A percentile compares a stretch with the other conserved stretches of the same genome.
phyloP scores from a whole-genome alignment of 768 basidiomycete genomes.

The Mycena amicta region DNA sequence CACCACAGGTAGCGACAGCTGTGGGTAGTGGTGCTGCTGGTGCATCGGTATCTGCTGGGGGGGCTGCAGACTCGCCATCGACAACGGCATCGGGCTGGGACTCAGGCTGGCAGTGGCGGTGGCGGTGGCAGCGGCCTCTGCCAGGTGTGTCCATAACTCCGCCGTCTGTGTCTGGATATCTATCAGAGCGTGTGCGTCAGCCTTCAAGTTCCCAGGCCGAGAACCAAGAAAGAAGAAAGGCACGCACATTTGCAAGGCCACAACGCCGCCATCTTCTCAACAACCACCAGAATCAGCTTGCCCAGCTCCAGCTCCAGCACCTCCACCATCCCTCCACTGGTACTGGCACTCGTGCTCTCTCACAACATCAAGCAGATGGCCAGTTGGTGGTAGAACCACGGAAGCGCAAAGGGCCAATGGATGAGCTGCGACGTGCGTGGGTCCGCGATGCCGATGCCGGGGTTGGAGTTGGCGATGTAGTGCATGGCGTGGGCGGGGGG shows the following conservation, averaged over 20 bases:
- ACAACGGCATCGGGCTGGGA: no score
- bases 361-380: neutral
- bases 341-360: neutral
- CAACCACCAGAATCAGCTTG: neutral
- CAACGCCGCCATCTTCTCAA: neutral
- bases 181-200: no score
- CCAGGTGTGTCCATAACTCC: no score
- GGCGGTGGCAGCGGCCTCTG: no score
- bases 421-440: neutral
- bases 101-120: no score
- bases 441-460: neutral
- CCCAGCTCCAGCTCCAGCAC: conserved; percentile 1
- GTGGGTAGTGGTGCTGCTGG: no score
- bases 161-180: no score
- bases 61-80: no score
- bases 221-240: no score
- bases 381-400: conserved; percentile 2
- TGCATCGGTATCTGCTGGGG: no score
- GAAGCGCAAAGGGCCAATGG: neutral
- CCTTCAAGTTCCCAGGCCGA: no score
- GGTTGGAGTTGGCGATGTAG: neutral
- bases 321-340: neutral
- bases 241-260: conserved; percentile 1
- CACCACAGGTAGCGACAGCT: no score
- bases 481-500: neutral